Evolutionary conservation across 2,329 filamentous ascomycete genomes (phyloP).

Genomic region (Alternaria infectoria): DNA sequence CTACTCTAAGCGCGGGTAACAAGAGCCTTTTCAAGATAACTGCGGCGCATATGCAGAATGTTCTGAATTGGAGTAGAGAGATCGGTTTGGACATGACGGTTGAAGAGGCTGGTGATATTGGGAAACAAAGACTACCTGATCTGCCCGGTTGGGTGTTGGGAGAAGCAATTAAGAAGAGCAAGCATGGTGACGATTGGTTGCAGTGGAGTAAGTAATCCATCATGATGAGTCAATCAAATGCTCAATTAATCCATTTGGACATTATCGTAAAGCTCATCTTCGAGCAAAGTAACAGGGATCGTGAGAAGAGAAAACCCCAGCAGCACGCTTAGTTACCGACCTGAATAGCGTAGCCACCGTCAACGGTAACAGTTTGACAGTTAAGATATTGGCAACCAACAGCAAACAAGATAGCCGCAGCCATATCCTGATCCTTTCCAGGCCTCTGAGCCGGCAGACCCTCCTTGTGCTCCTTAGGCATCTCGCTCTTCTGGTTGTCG

Average conservation of each 20-base stretch:
- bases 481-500: conserved; percentile 61
- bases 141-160: neutral
- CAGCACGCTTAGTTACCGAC: conserved; percentile 36
- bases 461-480: conserved; percentile 60
- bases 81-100: neutral
- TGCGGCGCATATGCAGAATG: neutral
- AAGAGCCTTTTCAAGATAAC: neutral
- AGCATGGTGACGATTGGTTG: neutral
- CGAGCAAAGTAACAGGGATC: neutral
- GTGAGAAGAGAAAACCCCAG: neutral
- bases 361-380: conserved; percentile 57
- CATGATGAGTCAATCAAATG: neutral
- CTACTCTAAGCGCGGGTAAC: neutral
- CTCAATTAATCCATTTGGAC: too few species aligned
- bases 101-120: neutral
- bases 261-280: neutral
- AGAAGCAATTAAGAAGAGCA: neutral
- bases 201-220: neutral
- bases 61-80: neutral
- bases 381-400: conserved; percentile 60
- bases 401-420: conserved; percentile 61
- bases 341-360: conserved; percentile 59
- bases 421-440: conserved; percentile 66
- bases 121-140: neutral
- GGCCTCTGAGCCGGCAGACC: conserved; percentile 59